phyloP scores from a whole-genome alignment of 2,329 filamentous ascomycete genomes.

The Dothiorella sarmentorum region DNA sequence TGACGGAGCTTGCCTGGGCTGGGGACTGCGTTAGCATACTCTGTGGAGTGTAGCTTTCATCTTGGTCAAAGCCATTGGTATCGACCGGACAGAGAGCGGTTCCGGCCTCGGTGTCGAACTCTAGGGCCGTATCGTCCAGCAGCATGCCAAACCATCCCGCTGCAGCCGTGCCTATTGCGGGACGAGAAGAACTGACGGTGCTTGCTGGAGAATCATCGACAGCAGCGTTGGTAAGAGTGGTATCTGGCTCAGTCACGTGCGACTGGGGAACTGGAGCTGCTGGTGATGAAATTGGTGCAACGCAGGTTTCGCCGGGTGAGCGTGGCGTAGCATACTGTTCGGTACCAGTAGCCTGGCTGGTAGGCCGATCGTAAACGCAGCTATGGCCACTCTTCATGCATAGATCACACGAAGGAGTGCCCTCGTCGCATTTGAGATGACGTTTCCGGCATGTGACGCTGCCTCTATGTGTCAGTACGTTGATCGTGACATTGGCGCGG shows the following conservation, averaged over 20 bases:
- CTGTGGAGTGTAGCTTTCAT: neutral
- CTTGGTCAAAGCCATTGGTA: neutral
- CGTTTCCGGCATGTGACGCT: constrained; percentile 47
- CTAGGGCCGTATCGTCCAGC: constrained; percentile 14
- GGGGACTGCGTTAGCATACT: neutral
- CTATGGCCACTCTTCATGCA: constrained; percentile 43
- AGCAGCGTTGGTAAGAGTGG: neutral
- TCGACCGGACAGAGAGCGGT: neutral
- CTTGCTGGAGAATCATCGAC: neutral
- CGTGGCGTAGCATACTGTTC: neutral
- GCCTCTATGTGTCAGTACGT: neutral
- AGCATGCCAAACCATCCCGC: constrained; percentile 16
- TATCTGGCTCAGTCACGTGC: neutral
- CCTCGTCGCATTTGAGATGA: constrained; percentile 52
- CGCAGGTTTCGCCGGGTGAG: neutral
- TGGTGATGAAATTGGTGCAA: neutral
- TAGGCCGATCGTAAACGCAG: constrained; percentile 35
- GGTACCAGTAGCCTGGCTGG: neutral
- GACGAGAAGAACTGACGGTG: constrained; percentile 3
- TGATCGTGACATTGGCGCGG: neutral
- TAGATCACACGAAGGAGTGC: constrained; percentile 42
- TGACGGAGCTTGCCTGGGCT: neutral
- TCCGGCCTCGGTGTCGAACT: neutral
- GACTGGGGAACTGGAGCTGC: neutral
- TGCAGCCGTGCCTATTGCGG: neutral